phyloP scores from a whole-genome alignment of 2,329 filamentous ascomycete species.

The Trichoderma polysporum region DNA sequence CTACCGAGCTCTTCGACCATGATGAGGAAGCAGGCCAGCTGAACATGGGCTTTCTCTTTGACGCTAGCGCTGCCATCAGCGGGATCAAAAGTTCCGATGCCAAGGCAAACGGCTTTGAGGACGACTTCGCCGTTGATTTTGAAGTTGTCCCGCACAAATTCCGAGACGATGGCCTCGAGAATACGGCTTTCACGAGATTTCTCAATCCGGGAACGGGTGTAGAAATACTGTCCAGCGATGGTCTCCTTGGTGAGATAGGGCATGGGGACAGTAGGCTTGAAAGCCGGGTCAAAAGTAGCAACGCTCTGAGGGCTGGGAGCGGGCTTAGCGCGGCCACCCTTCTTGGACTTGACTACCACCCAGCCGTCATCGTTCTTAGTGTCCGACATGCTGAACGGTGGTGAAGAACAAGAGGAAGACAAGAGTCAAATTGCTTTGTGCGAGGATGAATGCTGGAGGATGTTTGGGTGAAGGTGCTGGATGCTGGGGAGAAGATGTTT shows the following conservation, averaged over 20 bases:
- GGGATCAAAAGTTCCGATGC: slow-evolving; percentile 56
- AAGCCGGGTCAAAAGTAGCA: background rate
- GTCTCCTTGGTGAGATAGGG: background rate
- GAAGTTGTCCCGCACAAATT: background rate
- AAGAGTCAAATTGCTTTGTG: too few relatives aligned
- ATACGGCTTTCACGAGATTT: background rate
- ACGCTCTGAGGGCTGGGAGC: background rate
- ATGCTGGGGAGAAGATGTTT: too few relatives aligned
- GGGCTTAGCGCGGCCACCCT: background rate
- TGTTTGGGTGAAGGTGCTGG: too few relatives aligned
- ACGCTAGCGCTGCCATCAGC: slow-evolving; percentile 46
- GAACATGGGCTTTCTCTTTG: slow-evolving; percentile 48
- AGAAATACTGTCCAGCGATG: background rate
- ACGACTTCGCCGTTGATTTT: background rate
- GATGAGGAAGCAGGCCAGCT: slow-evolving; percentile 50
- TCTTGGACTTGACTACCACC: background rate
- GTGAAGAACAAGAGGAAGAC: too few relatives aligned
- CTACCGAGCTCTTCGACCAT: slow-evolving; percentile 47
- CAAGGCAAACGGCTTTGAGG: slow-evolving; percentile 50
- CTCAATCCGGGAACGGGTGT: background rate
- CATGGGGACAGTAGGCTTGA: background rate
- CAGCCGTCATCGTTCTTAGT: background rate
- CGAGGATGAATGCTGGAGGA: too few relatives aligned
- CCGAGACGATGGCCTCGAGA: background rate
- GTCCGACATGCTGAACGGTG: too few relatives aligned